Base-by-base conservation (phyloP, 139 green algal species). In the Micractinium sp. region DNA sequence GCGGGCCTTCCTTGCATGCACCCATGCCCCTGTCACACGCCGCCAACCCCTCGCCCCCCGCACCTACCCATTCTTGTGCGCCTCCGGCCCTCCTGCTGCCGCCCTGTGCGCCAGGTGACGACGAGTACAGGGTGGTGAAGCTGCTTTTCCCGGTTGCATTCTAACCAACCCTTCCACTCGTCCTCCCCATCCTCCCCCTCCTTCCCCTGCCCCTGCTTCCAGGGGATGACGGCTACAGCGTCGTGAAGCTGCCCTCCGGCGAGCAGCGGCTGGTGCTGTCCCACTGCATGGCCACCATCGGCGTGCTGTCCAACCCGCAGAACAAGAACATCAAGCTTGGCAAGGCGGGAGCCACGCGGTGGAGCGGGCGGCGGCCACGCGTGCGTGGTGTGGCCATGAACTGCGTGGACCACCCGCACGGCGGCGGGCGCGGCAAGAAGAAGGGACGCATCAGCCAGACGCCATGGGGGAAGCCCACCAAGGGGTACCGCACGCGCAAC, bases 361-460 rank as follows among this genome's bases (percentile, higher is more conserved):
- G 94, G 93, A 67, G 89, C 16, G 95, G 95, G 67, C 80, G 92
- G 61, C 89, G 94, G 85, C 92, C 95, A 18, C 91, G 38, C 25
- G 94, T 97, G 85, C 92, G 97, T 13, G 97, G 97, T 86, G 93
- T 98, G 67, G 97, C 97, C 53, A 99, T 99, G 97, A 99, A 99
- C 89, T 93, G 95, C 13, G 93, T 99, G 47, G 97, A 99, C 86
- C 97, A 99, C 90, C 97, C 97, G 15, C 95, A 98, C 84, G 97
- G 96, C 39, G 97, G 96, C 33, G 94, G 97, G 41, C 92, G 93
- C 74, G 95, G 94, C 74, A 97, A 96, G 92, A 95, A 89, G 25
- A 97, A 96, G 88, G 96, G 97, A 25, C 94, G 96, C 92, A 88
- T 97, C 92, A 78, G 93, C 89, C 92, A 97, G 87, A 94, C 96